Evolutionary conservation across 2,329 filamentous ascomycete species (phyloP), one percentile per base, ranked within the genome.

Genomic region (Fusarium neocosmosporiellum): DNA sequence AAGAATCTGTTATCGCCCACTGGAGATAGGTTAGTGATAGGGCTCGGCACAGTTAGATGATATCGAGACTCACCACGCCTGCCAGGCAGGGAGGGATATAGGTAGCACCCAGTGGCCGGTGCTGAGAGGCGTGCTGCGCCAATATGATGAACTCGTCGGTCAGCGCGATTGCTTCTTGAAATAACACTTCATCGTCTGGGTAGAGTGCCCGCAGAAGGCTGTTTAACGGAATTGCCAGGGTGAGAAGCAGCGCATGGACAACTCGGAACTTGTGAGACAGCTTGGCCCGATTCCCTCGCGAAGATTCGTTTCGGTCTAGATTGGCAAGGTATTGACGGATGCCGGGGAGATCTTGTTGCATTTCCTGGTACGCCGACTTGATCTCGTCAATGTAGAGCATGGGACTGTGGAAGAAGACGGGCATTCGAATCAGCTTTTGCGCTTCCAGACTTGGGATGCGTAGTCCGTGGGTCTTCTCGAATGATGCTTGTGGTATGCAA

Each of bases 41-140:
- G 20, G 1, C 1, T 27, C 3, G 1, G 6, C 5, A 13, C 5
- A 8, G 9, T 8, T 39, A 0, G 9, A 8, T n/a, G 18, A 10
- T 7, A 3, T 20, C 1, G 7, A 14, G 3, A 34, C 65, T 46
- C n/a, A 69, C 66, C n/a, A 29, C 53, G 16, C 24, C 41, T 4
- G 24, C 53, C 0, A 70, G 24, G 5, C 62, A 69, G 1, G 46
- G 53, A 0, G 66, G 68, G 0, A 70, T 59, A 5, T 27, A 70
- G 7, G 27, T 59, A 7, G 66, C 68, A 5, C 62, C 66, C 0
- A 70, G 36, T 13, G 68, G 68, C 2, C 66, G 39, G 8, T 59
- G 18, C 0, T 59, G 27, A 2, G 11, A n/a, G 11, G n/a, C 48
- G 3, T 18, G 14, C 11, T 34, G 33, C 1, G 58, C 33, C 9